These are phyloP conservation scores for Silene conica DNA, from an alignment of 148 eudicot species.

Conservation along the genomic window DNA sequence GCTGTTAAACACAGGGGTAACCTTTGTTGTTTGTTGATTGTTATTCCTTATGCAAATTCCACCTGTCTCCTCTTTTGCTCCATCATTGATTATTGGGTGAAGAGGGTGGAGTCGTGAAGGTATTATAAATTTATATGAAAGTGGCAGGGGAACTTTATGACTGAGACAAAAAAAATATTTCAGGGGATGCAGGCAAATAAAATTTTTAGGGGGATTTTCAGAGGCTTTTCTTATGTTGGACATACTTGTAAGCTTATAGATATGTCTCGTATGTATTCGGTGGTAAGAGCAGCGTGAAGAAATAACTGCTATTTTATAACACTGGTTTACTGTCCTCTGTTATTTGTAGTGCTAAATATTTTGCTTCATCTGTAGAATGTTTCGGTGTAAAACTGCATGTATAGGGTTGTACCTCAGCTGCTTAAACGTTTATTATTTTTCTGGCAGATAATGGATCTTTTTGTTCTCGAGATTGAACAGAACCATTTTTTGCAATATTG, in stretches of 20 bases:
- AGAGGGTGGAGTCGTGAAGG: not conserved
- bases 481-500: constrained; percentile 69
- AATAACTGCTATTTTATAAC: not conserved
- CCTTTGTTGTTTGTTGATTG: not conserved
- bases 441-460: constrained; percentile 77
- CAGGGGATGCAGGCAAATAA: not conserved
- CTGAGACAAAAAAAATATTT: not conserved
- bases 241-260: not conserved
- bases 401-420: constrained; percentile 1
- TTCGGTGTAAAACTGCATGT: not conserved
- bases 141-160: not conserved
- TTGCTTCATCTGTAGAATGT: not conserved
- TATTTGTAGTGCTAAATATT: not conserved
- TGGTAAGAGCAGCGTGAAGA: not conserved
- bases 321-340: not conserved
- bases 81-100: not conserved
- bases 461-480: constrained; percentile 69
- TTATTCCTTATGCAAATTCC: no score
- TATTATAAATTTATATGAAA: not conserved
- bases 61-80: no score
- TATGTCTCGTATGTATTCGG: not conserved
- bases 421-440: constrained; percentile 7
- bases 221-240: not conserved
- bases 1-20: not conserved
- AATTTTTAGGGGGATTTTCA: not conserved